These are phyloP conservation scores for Geotrichum candidum DNA, from an alignment of 1,139 yeast species.

Conservation along the genomic window DNA sequence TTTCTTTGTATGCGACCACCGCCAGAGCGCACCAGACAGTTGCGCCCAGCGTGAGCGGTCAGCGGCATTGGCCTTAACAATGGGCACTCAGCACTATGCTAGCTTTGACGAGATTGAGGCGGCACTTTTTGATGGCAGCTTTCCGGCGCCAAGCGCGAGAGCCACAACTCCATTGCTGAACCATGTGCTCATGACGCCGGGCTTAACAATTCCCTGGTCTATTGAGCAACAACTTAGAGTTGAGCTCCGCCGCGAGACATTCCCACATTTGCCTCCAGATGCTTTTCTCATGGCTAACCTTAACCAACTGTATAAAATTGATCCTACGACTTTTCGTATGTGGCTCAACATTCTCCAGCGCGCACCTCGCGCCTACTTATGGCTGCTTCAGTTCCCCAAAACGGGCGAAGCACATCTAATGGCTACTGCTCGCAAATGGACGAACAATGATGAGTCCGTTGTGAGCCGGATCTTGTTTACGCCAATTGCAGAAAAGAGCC, in stretches of 20 bases:
- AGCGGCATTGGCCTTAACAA: background rate
- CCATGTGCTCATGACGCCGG: constrained; percentile 11
- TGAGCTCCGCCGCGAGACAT: constrained; percentile 27
- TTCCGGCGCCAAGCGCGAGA: background rate
- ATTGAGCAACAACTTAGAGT: constrained; percentile 25
- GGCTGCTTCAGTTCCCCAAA: constrained; percentile 35
- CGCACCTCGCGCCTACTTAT: constrained; percentile 31
- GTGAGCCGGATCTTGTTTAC: constrained; percentile 31
- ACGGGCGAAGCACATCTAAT: constrained; percentile 29
- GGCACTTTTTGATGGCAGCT: background rate
- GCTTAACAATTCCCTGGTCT: constrained; percentile 23
- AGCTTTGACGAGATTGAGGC: constrained; percentile 6
- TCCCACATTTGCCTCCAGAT: constrained; percentile 28
- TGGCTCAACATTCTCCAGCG: constrained; percentile 32
- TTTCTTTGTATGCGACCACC: constrained; percentile 35
- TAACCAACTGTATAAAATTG: constrained; percentile 36
- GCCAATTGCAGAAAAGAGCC: constrained; percentile 33
- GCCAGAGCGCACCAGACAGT: constrained; percentile 33
- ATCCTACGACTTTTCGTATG: constrained; percentile 30
- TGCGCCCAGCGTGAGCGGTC: constrained; percentile 13
- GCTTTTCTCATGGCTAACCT: constrained; percentile 34
- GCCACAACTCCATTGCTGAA: background rate
- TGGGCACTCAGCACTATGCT: background rate
- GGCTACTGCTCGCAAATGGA: constrained; percentile 30
- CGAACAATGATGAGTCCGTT: constrained; percentile 15